A percentile compares a stretch with the other conserved stretches of the same genome.
These are phyloP conservation scores for Clarireedia homoeocarpa DNA, from an alignment of 2,329 filamentous ascomycete species.

Conservation along the genomic window DNA sequence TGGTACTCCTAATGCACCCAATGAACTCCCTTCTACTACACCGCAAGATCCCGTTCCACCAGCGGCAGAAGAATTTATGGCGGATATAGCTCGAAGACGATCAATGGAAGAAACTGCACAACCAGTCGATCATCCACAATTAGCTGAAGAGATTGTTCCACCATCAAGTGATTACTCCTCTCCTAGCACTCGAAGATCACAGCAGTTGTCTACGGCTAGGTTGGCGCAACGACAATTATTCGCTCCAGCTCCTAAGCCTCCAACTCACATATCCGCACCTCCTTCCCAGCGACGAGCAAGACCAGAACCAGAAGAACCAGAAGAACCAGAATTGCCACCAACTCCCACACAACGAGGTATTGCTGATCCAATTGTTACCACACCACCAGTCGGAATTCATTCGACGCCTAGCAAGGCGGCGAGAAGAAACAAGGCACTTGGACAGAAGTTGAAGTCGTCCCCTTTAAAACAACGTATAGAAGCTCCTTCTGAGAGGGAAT, in stretches of 20 bases:
- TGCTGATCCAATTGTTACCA: constrained; percentile 45
- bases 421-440: constrained; percentile 32
- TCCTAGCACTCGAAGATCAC: constrained; percentile 4
- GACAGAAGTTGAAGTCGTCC: constrained; percentile 26
- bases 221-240: neutral
- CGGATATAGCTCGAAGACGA: neutral
- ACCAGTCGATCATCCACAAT: neutral
- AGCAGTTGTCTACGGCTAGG: constrained; percentile 2
- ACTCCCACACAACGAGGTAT: constrained; percentile 42
- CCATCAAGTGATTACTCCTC: neutral
- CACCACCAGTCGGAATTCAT: constrained; percentile 52
- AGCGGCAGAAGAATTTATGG: neutral
- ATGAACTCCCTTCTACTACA: neutral
- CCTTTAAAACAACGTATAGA: constrained; percentile 26
- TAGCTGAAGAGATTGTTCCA: neutral
- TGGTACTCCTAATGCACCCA: neutral
- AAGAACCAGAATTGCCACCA: constrained; percentile 58
- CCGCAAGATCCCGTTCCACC: constrained; percentile 3
- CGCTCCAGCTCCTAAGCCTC: neutral
- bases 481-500: constrained; percentile 1
- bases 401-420: constrained; percentile 46
- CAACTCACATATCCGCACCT: neutral
- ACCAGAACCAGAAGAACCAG: constrained; percentile 17
- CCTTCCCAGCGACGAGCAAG: neutral
- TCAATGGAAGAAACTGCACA: neutral